Evolutionary conservation across 1,284 basidiomycete species (phyloP).

Genomic region (Ganoderma meredithae): DNA sequence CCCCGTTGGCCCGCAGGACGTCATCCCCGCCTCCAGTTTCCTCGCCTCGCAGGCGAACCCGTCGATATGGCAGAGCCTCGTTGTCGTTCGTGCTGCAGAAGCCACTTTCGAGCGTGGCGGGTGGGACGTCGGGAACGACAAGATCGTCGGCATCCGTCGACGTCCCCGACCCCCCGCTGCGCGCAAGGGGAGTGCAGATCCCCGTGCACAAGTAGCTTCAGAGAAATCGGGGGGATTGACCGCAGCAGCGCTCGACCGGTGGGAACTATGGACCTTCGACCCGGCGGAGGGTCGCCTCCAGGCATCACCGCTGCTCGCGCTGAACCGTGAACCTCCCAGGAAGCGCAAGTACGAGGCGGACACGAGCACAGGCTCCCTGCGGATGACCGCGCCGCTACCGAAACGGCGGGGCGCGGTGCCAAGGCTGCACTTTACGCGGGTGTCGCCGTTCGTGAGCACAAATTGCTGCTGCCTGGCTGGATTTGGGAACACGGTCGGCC

Average conservation of each 20-base stretch:
- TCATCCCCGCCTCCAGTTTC: conserved; percentile 39
- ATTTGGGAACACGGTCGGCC: conserved; percentile 82
- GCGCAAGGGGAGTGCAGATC: conserved; percentile 35
- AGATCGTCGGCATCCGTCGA: conserved; percentile 71
- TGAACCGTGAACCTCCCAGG: conserved; percentile 42
- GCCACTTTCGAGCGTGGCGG: conserved; percentile 73
- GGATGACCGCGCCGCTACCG: conserved; percentile 17
- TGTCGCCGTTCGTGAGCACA: conserved; percentile 64
- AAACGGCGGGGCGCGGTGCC: conserved; percentile 44
- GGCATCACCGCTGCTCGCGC: conserved; percentile 56
- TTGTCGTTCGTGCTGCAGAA: conserved; percentile 62
- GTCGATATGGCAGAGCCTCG: conserved; percentile 60
- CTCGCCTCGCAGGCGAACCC: conserved; percentile 39
- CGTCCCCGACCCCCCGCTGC: conserved; percentile 57
- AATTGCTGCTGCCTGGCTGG: conserved; percentile 67
- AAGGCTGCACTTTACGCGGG: conserved; percentile 79
- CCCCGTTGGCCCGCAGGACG: conserved; percentile 49
- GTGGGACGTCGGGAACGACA: conserved; percentile 67
- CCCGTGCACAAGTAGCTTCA: conserved; percentile 24
- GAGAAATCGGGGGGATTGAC: conserved; percentile 57
- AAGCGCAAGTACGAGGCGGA: conserved; percentile 22
- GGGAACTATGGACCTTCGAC: conserved; percentile 84
- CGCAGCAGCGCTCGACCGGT: conserved; percentile 70
- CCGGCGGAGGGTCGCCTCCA: conserved; percentile 55
- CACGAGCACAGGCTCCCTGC: conserved; percentile 31